phyloP scores from a whole-genome alignment of 352 stramenopile genomes.

The Phytopythium kandeliae region DNA sequence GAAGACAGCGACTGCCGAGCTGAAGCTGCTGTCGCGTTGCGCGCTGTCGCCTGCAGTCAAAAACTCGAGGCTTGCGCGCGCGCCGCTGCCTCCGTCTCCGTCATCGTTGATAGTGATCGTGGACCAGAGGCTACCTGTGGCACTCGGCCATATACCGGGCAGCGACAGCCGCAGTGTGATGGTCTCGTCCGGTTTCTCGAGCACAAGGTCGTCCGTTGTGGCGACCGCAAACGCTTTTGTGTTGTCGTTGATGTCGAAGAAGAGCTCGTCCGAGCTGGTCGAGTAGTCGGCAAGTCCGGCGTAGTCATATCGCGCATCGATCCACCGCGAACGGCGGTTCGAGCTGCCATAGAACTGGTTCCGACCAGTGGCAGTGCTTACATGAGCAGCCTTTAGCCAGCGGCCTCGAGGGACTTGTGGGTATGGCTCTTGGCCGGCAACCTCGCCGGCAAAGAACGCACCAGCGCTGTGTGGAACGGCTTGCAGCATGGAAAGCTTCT shows the following conservation, averaged over 20 bases:
- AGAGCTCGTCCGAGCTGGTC: constrained; percentile 50
- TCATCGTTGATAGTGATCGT: constrained; percentile 90
- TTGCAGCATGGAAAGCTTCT: constrained; percentile 57
- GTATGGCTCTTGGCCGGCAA: constrained; percentile 70
- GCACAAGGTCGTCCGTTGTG: constrained; percentile 88
- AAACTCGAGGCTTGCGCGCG: constrained; percentile 54
- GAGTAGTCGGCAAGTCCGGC: constrained; percentile 87
- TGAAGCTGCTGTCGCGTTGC: constrained; percentile 42
- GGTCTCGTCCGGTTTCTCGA: constrained; percentile 90
- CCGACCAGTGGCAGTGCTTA: constrained; percentile 83
- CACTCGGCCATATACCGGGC: constrained; percentile 90
- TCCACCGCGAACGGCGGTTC: constrained; percentile 69
- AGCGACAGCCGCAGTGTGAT: constrained; percentile 88
- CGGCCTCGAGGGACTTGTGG: constrained; percentile 56
- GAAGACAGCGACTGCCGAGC: constrained; percentile 53
- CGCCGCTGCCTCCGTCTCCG: constrained; percentile 83
- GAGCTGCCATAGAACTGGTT: constrained; percentile 90
- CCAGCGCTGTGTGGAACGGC: constrained; percentile 28
- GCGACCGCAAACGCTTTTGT: constrained; percentile 66
- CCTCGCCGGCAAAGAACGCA: constrained; percentile 49
- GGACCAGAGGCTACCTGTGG: constrained; percentile 81
- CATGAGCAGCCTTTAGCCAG: constrained; percentile 47
- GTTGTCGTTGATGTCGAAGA: constrained; percentile 49
- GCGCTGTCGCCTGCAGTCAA: constrained; percentile 28
- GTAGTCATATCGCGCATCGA: constrained; percentile 87